Evolutionary conservation across 176 grass and related monocot genomes (phyloP).

Genomic region (Cymbopogon citratus): DNA sequence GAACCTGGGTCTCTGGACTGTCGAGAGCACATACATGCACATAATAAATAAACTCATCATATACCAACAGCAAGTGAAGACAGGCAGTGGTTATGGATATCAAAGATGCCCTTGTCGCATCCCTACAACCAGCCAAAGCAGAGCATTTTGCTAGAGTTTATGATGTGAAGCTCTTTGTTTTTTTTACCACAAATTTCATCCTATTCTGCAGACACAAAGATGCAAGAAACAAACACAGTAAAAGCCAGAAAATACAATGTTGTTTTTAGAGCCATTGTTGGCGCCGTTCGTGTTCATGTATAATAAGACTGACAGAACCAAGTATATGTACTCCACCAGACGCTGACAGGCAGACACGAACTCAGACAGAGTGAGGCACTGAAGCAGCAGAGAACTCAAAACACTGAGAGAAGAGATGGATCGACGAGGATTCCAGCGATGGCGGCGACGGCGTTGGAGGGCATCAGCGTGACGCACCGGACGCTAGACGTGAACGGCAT

Average conservation of each 20-base stretch:
- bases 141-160: neutral
- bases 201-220: neutral
- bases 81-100: neutral
- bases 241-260: neutral
- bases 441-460: neutral
- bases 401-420: too few relatives aligned
- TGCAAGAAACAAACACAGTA: neutral
- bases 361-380: neutral
- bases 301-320: neutral
- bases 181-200: neutral
- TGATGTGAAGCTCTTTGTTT: neutral
- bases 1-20: too few relatives aligned
- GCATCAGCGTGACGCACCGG: constrained; percentile 32
- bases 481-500: constrained; percentile 34
- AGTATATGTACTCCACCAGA: neutral
- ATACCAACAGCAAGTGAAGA: neutral
- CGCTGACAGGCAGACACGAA: neutral
- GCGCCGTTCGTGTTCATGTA: too few relatives aligned
- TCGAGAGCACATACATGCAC: too few relatives aligned
- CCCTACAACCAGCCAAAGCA: neutral
- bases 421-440: neutral
- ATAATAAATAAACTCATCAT: too few relatives aligned
- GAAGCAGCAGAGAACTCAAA: neutral
- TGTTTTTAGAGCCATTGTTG: neutral
- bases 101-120: neutral